Conservation (phyloP, 371 early-diverging fungal genomes). For the Mucor circinelloides region DNA sequence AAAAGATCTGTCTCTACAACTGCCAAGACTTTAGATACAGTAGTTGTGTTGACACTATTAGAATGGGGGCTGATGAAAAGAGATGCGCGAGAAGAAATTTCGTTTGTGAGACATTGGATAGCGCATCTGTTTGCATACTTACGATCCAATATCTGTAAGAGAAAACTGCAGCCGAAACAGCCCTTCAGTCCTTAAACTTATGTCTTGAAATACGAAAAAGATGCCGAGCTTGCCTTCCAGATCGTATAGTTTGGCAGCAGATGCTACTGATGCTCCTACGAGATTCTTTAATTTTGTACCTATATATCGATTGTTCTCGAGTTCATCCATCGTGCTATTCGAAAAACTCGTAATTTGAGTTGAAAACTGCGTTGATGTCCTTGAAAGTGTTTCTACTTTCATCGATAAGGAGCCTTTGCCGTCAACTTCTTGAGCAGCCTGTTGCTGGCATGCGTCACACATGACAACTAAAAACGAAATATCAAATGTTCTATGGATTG, state of each 20-base stretch:
- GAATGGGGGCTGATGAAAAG: constrained; percentile 19
- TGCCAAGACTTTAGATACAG: constrained; percentile 37
- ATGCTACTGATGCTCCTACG: constrained; percentile 73
- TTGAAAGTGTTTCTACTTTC: not conserved
- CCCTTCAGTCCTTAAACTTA: constrained; percentile 72
- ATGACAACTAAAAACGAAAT: constrained; percentile 60
- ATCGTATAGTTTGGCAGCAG: constrained; percentile 66
- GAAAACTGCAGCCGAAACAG: constrained; percentile 65
- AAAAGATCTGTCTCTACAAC: constrained; percentile 53
- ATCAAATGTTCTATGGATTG: constrained; percentile 54
- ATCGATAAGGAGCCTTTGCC: constrained; percentile 20
- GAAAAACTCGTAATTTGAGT: constrained; percentile 15
- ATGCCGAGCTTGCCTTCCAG: constrained; percentile 69
- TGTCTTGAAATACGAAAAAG: constrained; percentile 76
- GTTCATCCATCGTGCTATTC: not conserved
- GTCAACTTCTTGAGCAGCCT: constrained; percentile 49
- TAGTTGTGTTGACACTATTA: constrained; percentile 37
- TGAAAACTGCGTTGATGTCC: not conserved
- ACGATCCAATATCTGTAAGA: constrained; percentile 53
- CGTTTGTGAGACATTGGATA: not conserved
- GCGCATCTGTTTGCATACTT: constrained; percentile 18
- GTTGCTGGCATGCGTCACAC: constrained; percentile 61
- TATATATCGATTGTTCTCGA: constrained; percentile 21
- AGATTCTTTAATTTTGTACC: constrained; percentile 57
- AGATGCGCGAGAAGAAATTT: not conserved